phyloP scores from a whole-genome alignment of 805 yeast genomes.

The Monosporozyma unispora region DNA sequence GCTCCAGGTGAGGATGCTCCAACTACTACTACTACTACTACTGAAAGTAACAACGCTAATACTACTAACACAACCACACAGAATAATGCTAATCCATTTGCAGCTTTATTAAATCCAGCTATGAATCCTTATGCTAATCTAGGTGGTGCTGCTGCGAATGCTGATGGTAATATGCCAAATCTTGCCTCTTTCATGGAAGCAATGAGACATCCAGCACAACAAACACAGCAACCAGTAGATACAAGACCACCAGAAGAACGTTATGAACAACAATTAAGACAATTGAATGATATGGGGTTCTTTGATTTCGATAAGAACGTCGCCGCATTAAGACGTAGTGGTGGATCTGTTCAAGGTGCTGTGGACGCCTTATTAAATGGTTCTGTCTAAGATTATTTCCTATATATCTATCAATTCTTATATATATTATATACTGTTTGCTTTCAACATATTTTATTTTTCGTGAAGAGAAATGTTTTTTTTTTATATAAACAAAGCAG shows the following conservation, averaged over 20 bases:
- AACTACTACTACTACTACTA: constrained; percentile 20
- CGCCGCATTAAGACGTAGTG: constrained; percentile 84
- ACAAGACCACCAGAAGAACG: constrained; percentile 74
- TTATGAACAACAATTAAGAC: constrained; percentile 62
- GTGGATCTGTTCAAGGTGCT: constrained; percentile 97
- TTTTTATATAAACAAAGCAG: too few species aligned
- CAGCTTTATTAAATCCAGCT: constrained; percentile 33
- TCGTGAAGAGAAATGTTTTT: too few species aligned
- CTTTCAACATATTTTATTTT: too few species aligned
- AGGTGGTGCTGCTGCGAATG: constrained; percentile 17
- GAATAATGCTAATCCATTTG: constrained; percentile 36
- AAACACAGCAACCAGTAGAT: constrained; percentile 31
- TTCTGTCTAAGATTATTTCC: constrained; percentile 32
- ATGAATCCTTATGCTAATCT: constrained; percentile 35
- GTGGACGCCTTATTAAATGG: constrained; percentile 74
- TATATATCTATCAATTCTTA: background rate
- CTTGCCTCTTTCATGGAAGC: constrained; percentile 40
- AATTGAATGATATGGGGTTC: constrained; percentile 78
- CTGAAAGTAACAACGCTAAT: constrained; percentile 12
- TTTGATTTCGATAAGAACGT: constrained; percentile 88
- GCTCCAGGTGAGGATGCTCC: constrained; percentile 38
- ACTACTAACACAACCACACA: constrained; percentile 9
- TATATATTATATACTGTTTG: too few species aligned
- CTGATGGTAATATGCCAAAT: constrained; percentile 13
- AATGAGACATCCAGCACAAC: constrained; percentile 26